Evolutionary conservation across 306 rosid species (phyloP), one percentile per base, ranked within the genome.

Genomic region (Spatholobus suberectus): DNA sequence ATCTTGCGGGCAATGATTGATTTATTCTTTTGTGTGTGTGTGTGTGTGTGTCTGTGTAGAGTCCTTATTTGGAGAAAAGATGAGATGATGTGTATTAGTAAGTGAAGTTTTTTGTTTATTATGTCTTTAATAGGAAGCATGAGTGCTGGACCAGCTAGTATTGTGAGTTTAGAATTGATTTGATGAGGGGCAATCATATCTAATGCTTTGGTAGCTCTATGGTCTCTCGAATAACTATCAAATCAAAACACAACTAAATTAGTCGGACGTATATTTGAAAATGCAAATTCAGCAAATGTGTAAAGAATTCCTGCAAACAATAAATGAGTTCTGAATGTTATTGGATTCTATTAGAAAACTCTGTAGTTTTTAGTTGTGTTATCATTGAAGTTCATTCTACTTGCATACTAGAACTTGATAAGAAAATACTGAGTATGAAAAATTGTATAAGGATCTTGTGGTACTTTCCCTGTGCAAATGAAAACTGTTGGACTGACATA

Each of bases 381-480:
- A 59, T 76, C 18, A n/a, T 58, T 69, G 76, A 66, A 82, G 74
- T 27, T 74, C 23, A 55, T 74, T 20, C 20, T 34, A 1, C 26
- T 38, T 43, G 29, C 44, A 1, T 43, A 7, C 6, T 62, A 38
- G 47, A 73, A 49, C 57, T 41, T 18, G 66, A 5, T 29, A 57
- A 58, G 24, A 21, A 63, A 66, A 67, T 75, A 55, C 5, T 63
- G 24, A 24, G 12, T 38, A 52, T 54, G 81, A 6, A 81, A 47
- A 55, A 1, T 34, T 11, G 18, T 44, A 13, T 21, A 18, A 57
- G 65, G 77, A 68, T 55, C 34, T 34, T 34, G 26, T 57, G 37
- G 58, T 57, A 66, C 73, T 68, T 75, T 29, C 13, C 32, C 24
- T 2, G 0, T 29, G 54, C 70, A 67, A 75, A 82, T 68, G 81